Evolutionary conservation across 2,329 filamentous ascomycete genomes (phyloP).

Genomic region (Exophiala oligosperma): DNA sequence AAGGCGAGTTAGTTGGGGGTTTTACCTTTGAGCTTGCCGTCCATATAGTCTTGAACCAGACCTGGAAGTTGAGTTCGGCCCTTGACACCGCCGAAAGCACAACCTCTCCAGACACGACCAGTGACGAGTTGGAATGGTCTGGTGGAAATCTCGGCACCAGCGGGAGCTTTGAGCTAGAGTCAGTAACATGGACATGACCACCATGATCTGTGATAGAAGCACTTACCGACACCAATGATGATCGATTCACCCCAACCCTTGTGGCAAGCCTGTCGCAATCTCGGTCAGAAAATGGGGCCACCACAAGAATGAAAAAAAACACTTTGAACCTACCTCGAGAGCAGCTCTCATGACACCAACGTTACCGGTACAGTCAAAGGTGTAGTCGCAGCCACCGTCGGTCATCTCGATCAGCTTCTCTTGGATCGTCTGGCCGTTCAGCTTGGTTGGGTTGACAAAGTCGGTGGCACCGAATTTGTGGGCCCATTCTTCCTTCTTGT

Average conservation of each 20-base stretch:
- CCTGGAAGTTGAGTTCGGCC: constrained; percentile 87
- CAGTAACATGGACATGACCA: no score
- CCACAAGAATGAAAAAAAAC: neutral
- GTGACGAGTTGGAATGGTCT: constrained; percentile 97
- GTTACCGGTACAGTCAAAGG: constrained; percentile 98
- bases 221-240: constrained; percentile 83
- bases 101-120: constrained; percentile 95
- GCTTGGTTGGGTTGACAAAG: constrained; percentile 89
- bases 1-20: neutral
- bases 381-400: constrained; percentile 97
- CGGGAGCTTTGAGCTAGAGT: constrained; percentile 16
- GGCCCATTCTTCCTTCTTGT: constrained; percentile 85
- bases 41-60: constrained; percentile 86
- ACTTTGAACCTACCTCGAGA: constrained; percentile 45
- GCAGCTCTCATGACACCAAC: constrained; percentile 94
- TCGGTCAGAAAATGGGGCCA: neutral
- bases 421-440: constrained; percentile 77
- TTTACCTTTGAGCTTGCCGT: constrained; percentile 81
- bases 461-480: constrained; percentile 94
- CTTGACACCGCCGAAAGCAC: constrained; percentile 97
- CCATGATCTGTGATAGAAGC: neutral
- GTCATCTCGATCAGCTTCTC: constrained; percentile 97
- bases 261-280: constrained; percentile 76
- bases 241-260: constrained; percentile 99
- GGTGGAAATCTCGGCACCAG: constrained; percentile 24